Conservation (phyloP, 225 moss, liverwort and hornwort genomes). For the Antitrichia curtipendula region DNA sequence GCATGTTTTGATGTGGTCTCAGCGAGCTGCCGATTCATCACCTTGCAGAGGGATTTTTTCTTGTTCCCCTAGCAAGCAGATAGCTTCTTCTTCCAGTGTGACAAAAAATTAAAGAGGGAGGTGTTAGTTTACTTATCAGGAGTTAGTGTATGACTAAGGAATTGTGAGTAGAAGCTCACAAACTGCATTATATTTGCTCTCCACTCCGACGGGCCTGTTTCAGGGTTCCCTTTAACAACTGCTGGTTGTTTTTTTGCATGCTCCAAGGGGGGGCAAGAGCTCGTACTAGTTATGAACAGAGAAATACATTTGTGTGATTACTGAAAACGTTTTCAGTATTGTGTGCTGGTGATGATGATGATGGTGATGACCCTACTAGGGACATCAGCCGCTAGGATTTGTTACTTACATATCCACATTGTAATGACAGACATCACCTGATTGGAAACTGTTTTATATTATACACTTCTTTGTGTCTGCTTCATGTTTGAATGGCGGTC, state of each 20-base stretch:
- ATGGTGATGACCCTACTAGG: neutral
- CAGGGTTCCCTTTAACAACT: conserved; percentile 12
- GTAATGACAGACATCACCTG: conserved; percentile 7
- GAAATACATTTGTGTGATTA: conserved; percentile 29
- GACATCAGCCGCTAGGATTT: neutral
- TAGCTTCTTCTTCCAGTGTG: conserved; percentile 15
- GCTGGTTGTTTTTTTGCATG: conserved; percentile 36
- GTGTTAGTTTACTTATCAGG: conserved; percentile 8
- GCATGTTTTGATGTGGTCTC: conserved; percentile 34
- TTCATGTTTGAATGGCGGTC: neutral
- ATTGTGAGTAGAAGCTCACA: conserved; percentile 54
- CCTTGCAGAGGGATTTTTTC: conserved; percentile 25
- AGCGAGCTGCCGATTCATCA: conserved; percentile 28
- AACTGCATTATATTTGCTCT: conserved; percentile 34
- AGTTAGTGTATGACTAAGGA: conserved; percentile 21
- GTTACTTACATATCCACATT: conserved; percentile 5
- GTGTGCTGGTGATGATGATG: neutral
- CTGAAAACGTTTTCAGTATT: conserved; percentile 18
- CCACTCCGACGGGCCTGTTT: conserved; percentile 25
- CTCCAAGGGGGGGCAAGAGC: conserved; percentile 20
- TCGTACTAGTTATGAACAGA: conserved; percentile 23
- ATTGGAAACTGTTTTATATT: neutral
- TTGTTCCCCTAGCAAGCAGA: conserved; percentile 23
- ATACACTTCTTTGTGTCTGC: neutral
- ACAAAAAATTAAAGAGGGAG: conserved; percentile 1